Percentiles rank a stretch among this genome's conserved stretches.
These are phyloP conservation scores for Hypoxylon intermedium DNA, from an alignment of 495 filamentous ascomycete species.

Conservation along the genomic window DNA sequence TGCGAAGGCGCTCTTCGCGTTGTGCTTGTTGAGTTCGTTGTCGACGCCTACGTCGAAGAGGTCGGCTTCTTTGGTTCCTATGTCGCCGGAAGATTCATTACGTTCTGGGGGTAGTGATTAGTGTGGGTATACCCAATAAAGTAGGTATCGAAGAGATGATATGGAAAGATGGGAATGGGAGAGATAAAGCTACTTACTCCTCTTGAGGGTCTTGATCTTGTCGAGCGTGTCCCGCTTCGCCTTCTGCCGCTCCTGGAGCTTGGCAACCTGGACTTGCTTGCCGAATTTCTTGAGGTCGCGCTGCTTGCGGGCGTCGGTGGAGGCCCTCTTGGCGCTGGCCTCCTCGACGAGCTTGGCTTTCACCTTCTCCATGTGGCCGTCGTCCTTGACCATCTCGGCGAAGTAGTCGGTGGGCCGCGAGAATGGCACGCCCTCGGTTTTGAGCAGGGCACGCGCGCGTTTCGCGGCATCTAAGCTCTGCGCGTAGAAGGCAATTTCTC, in stretches of 20 bases:
- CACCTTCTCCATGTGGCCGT: slow-evolving; percentile 97
- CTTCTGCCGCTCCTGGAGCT: slow-evolving; percentile 90
- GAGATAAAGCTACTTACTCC: slow-evolving; percentile 67
- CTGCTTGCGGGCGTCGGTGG: slow-evolving; percentile 87
- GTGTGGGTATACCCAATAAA: background rate
- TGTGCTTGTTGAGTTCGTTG: slow-evolving; percentile 63
- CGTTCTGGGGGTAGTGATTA: slow-evolving; percentile 69
- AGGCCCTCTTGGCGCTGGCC: slow-evolving; percentile 89
- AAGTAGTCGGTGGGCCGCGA: slow-evolving; percentile 93
- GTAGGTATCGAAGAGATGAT: background rate
- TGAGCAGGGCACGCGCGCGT: slow-evolving; percentile 71
- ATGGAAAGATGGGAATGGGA: slow-evolving; percentile 12
- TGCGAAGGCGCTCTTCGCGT: slow-evolving; percentile 52
- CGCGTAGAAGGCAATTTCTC: slow-evolving; percentile 92
- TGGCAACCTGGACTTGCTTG: slow-evolving; percentile 96
- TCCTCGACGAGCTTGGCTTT: slow-evolving; percentile 92
- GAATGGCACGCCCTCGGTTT: slow-evolving; percentile 83
- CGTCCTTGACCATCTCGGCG: slow-evolving; percentile 97
- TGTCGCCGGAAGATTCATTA: slow-evolving; percentile 69
- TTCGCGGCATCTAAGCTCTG: slow-evolving; percentile 82
- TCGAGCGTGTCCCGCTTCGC: slow-evolving; percentile 89
- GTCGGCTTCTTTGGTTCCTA: slow-evolving; percentile 75
- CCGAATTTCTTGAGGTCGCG: slow-evolving; percentile 98
- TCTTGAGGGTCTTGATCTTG: slow-evolving; percentile 91
- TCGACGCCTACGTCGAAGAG: slow-evolving; percentile 96